These are phyloP conservation scores for Eucalyptus erythrocorys DNA, from an alignment of 345 rosid genomes.

Conservation along the genomic window DNA sequence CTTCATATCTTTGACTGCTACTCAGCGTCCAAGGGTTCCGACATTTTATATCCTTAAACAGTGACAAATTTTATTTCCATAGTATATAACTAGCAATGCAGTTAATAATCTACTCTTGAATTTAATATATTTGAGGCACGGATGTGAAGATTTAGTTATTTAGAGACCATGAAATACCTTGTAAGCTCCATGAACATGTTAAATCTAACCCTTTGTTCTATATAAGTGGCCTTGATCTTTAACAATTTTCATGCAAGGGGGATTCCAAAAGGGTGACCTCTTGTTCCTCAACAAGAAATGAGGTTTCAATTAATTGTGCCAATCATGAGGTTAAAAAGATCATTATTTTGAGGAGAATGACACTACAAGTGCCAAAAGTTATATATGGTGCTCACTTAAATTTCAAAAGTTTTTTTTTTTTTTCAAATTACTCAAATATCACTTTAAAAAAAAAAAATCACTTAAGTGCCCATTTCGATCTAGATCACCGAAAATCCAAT, in stretches of 20 bases:
- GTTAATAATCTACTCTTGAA: neutral
- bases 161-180: neutral
- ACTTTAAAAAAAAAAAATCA: too few species aligned
- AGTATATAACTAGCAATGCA: neutral
- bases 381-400: fast-evolving
- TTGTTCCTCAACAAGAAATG: neutral
- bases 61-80: neutral
- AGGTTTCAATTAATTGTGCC: neutral
- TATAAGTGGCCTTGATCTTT: neutral
- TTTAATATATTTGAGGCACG: too few species aligned
- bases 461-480: fast-evolving
- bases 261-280: neutral
- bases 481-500: fast-evolving
- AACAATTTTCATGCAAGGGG: too few species aligned
- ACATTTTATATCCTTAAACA: neutral
- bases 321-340: neutral
- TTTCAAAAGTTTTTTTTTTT: too few species aligned
- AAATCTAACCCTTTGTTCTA: neutral
- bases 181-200: neutral
- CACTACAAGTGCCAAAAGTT: fast-evolving
- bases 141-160: fast-evolving
- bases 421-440: fast-evolving
- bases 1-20: neutral
- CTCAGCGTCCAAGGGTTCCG: neutral
- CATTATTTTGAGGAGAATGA: neutral